Conservation (phyloP, 2,329 filamentous ascomycete genomes). For the Apiospora kogelbergensis region DNA sequence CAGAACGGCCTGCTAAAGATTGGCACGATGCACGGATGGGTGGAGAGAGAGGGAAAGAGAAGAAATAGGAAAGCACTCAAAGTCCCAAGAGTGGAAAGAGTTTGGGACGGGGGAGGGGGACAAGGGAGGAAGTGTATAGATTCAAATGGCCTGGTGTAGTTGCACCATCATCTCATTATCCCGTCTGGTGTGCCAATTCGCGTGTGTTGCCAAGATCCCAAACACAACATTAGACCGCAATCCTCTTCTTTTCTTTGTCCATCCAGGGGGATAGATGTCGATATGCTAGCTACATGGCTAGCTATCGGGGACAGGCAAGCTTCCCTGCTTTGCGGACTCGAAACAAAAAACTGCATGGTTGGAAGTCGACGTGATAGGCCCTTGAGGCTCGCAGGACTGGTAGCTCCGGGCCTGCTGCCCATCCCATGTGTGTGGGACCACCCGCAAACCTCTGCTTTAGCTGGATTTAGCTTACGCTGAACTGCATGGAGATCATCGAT, state of each 20-base stretch:
- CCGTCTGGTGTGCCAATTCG: constrained; percentile 3
- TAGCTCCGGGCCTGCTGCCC: constrained; percentile 2
- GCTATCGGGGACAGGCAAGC: neutral
- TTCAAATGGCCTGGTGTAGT: constrained; percentile 7
- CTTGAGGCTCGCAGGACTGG: neutral
- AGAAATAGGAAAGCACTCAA: neutral
- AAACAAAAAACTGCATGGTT: neutral
- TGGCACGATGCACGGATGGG: neutral
- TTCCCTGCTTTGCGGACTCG: neutral
- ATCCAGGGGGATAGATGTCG: neutral
- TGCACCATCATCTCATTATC: neutral
- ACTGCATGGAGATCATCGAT: constrained; percentile 2
- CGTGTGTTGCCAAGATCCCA: neutral
- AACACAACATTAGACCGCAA: neutral
- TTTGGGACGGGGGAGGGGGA: neutral
- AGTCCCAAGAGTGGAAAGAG: neutral
- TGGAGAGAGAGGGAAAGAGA: neutral
- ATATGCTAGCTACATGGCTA: neutral
- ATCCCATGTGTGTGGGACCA: constrained; percentile 3
- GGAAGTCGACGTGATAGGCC: neutral
- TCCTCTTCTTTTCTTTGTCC: neutral
- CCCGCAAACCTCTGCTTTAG: neutral
- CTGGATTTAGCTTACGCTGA: neutral
- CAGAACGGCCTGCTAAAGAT: neutral
- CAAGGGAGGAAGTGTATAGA: neutral